phyloP scores from a whole-genome alignment of 2,329 filamentous ascomycete genomes.

The Atkinsonella hypoxylon region DNA sequence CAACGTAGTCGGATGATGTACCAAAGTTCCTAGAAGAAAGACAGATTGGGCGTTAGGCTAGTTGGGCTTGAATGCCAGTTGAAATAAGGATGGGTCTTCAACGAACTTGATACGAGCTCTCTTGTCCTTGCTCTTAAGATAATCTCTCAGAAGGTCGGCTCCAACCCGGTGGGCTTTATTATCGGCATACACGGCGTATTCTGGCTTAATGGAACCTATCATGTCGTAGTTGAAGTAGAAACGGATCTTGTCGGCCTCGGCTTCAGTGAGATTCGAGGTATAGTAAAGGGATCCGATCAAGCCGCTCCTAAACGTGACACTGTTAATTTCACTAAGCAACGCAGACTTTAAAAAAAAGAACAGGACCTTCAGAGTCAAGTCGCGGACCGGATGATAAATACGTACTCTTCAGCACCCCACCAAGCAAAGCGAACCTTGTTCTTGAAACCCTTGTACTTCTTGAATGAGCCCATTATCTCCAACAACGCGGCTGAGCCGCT shows the following conservation, averaged over 20 bases:
- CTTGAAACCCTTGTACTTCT: slow-evolving; percentile 22
- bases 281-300: slow-evolving; percentile 32
- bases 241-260: slow-evolving; percentile 40
- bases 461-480: slow-evolving; percentile 22
- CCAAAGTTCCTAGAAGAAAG: slow-evolving; percentile 17
- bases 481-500: slow-evolving; percentile 24
- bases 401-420: slow-evolving; percentile 28
- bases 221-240: slow-evolving; percentile 64
- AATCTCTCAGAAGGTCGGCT: slow-evolving; percentile 19
- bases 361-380: too few relatives aligned
- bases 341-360: too few relatives aligned
- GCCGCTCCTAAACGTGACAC: slow-evolving; percentile 18
- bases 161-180: slow-evolving; percentile 25
- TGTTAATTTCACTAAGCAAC: neutral
- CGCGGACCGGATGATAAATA: slow-evolving; percentile 1
- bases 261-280: slow-evolving; percentile 20
- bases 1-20: slow-evolving; percentile 25
- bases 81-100: too few relatives aligned
- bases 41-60: neutral
- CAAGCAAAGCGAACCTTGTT: slow-evolving; percentile 29
- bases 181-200: slow-evolving; percentile 28
- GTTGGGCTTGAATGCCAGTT: neutral
- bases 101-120: slow-evolving; percentile 16
- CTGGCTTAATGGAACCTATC: slow-evolving; percentile 39
- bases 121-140: slow-evolving; percentile 17